Conservation (phyloP, 805 yeast species). For the Hanseniaspora vineae region DNA sequence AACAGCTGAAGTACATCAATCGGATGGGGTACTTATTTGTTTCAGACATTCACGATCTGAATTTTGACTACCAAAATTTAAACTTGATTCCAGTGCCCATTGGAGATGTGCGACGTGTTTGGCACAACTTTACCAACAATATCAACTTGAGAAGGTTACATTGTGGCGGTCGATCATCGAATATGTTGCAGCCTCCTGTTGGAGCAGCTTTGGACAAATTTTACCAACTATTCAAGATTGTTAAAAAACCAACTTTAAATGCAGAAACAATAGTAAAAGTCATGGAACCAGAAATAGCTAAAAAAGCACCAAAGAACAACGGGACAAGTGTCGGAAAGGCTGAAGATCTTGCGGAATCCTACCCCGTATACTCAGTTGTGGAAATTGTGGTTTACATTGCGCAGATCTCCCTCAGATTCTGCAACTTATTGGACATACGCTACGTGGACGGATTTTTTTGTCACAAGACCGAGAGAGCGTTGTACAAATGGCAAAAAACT, state of each 20-base stretch:
- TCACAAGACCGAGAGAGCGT: conserved; percentile 58
- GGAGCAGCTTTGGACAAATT: conserved; percentile 76
- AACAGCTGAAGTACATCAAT: conserved; percentile 32
- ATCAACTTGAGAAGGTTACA: conserved; percentile 62
- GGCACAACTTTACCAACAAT: conserved; percentile 54
- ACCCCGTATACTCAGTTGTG: conserved; percentile 41
- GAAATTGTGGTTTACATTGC: conserved; percentile 58
- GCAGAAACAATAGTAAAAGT: conserved; percentile 12
- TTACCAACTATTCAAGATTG: conserved; percentile 54
- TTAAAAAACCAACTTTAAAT: conserved; percentile 21
- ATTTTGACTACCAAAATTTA: conserved; percentile 32
- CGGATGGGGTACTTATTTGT: conserved; percentile 55
- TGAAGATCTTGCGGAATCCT: neutral
- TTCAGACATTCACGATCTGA: conserved; percentile 74
- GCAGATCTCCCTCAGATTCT: conserved; percentile 69
- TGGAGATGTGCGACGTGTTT: conserved; percentile 40
- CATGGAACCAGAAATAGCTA: too few relatives aligned
- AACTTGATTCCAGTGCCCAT: conserved; percentile 57
- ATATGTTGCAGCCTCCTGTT: conserved; percentile 56
- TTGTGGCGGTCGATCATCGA: conserved; percentile 78
- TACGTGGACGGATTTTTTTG: conserved; percentile 82
- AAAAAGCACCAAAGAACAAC: too few relatives aligned
- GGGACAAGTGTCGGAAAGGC: neutral
- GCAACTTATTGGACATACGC: conserved; percentile 52
- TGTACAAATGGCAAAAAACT: conserved; percentile 69